Base-by-base conservation (phyloP, 805 yeast species). In the Clavispora phyllophila region DNA sequence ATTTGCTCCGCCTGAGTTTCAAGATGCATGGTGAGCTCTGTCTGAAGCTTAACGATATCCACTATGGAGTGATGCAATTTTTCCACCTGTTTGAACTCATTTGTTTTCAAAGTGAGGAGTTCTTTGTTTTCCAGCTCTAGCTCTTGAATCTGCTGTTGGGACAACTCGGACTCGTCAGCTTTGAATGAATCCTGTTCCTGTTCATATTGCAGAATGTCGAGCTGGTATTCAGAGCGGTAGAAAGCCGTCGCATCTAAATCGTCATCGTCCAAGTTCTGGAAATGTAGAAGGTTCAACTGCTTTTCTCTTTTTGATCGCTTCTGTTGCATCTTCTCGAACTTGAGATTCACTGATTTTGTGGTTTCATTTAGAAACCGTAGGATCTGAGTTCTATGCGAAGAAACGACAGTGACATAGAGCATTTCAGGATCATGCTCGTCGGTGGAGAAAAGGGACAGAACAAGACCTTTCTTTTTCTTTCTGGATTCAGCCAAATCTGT, bases 11-110 rank as follows among this genome's bases (percentile, higher is more conserved):
- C 79, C 62, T 89, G 97, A 1, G 78, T 61, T 19, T 78, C 77
- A 37, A 89, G 68, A 57, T 90, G 95, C 42, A 81, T 69, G 10
- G 87, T 74, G 41, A 89, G 68, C 55, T 87, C 93, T 19, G 81
- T 71, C 55, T 89, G 91, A 47, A 90, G 61, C 42, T 81, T 77
- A 1, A 89, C 75, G 34, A 90, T 82, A 55, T 87, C 96, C 35
- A 80, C 58, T 61, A 84, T 79, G 1, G 87, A 76, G 22, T 66
- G 66, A 53, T 82, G 84, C 27, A 84, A 68, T 46, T 73, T 67
- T 46, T 77, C 79, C 7, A 82, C 84, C 46, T 81, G 79, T 32
- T 75, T 67, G 22, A 83, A 53, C 47, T 84, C 84, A 39, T 75
- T 75, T n/a, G 76, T 65, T 51, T 84, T 84, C 39, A 76, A 58